phyloP scores from a whole-genome alignment of 139 green algal genomes.

The Gonium pectorale region DNA sequence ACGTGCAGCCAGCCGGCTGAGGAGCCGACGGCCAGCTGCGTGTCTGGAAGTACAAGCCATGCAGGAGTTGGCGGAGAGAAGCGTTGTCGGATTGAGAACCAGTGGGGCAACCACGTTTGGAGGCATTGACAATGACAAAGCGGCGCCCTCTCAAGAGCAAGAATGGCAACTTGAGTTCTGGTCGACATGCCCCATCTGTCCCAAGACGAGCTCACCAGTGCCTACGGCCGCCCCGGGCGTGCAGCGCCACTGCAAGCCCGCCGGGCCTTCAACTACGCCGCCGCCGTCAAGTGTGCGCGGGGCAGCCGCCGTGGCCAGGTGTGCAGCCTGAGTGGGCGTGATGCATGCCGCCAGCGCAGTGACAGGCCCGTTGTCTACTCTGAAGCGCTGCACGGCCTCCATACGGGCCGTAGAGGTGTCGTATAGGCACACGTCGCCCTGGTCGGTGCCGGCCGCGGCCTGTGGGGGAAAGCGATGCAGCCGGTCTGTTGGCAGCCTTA shows the following conservation, averaged over 20 bases:
- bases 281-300: slow-evolving; percentile 42
- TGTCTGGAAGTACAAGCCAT: background rate
- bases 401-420: slow-evolving; percentile 32
- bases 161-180: too few species aligned
- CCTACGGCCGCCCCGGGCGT: background rate
- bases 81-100: too few species aligned
- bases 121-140: too few species aligned
- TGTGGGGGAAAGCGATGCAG: too few species aligned
- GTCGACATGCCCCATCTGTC: too few species aligned
- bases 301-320: background rate
- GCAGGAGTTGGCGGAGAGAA: too few species aligned
- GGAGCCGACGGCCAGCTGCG: slow-evolving; percentile 51
- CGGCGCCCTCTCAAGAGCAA: too few species aligned
- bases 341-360: slow-evolving; percentile 12
- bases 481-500: too few species aligned
- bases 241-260: slow-evolving; percentile 26
- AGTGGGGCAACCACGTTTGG: too few species aligned
- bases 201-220: background rate
- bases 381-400: slow-evolving; percentile 45
- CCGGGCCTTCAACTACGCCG: slow-evolving; percentile 19
- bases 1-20: slow-evolving; percentile 53
- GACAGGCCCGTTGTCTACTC: slow-evolving; percentile 16
- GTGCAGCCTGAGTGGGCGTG: slow-evolving; percentile 1
- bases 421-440: slow-evolving; percentile 24
- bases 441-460: slow-evolving; percentile 31